A percentile compares a stretch with the other conserved stretches of the same genome.
Evolutionary conservation across 768 basidiomycete species (phyloP).

Genomic region (Termitomyces sp.): DNA sequence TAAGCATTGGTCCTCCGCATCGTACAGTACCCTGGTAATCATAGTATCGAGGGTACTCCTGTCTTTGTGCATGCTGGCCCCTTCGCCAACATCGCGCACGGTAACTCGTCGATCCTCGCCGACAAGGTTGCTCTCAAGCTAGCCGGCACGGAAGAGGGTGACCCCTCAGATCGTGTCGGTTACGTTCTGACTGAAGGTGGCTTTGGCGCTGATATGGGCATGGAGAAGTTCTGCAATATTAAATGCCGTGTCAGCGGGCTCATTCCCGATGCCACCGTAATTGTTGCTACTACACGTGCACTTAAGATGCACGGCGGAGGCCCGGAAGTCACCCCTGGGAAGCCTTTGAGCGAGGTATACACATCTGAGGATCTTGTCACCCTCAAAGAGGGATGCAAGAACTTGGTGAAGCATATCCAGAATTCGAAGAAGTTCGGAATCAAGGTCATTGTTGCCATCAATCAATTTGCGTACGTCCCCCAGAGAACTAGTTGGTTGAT

Average conservation of each 20-base stretch:
- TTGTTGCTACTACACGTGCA: constrained; percentile 96
- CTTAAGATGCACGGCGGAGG: constrained; percentile 99
- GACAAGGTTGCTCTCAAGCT: constrained; percentile 96
- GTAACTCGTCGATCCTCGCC: constrained; percentile 98
- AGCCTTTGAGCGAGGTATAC: constrained; percentile 89
- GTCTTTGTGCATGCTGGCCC: constrained; percentile 99
- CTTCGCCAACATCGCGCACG: constrained; percentile 98
- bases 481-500: background rate
- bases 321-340: constrained; percentile 94
- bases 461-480: constrained; percentile 83
- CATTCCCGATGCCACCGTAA: constrained; percentile 88
- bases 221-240: constrained; percentile 99
- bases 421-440: constrained; percentile 94
- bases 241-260: constrained; percentile 94
- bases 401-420: constrained; percentile 88
- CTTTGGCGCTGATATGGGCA: constrained; percentile 98
- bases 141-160: constrained; percentile 91
- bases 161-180: constrained; percentile 72
- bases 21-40: background rate
- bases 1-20: constrained; percentile 14
- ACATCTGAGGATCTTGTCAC: constrained; percentile 89
- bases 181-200: constrained; percentile 98
- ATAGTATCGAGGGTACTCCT: constrained; percentile 68
- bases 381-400: constrained; percentile 88
- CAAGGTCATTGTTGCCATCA: constrained; percentile 95